These are phyloP conservation scores for Coniochaeta sp. DNA, from an alignment of 2,329 filamentous ascomycete genomes.

Conservation along the genomic window DNA sequence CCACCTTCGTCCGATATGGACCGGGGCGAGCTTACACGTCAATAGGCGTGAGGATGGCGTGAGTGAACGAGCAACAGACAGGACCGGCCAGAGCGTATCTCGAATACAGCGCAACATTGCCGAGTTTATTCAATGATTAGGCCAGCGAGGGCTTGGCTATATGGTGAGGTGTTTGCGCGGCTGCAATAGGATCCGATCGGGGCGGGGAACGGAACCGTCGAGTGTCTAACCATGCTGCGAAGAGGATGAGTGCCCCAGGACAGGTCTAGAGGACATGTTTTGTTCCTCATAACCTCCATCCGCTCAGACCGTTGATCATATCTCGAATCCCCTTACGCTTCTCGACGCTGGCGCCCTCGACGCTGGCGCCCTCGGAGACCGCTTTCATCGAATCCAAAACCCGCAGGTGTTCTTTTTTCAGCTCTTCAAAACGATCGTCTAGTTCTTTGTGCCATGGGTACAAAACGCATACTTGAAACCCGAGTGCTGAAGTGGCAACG, in stretches of 20 bases:
- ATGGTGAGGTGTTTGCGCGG: neutral
- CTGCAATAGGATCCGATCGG: neutral
- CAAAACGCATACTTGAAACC: constrained; percentile 62
- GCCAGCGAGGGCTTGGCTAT: neutral
- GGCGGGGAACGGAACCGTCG: neutral
- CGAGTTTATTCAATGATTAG: neutral
- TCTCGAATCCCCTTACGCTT: neutral
- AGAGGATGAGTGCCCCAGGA: neutral
- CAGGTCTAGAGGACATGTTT: neutral
- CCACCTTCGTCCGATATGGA: neutral
- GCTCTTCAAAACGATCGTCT: constrained; percentile 51
- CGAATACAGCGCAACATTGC: constrained; percentile 64
- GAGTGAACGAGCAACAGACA: constrained; percentile 95
- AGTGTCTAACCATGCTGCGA: neutral
- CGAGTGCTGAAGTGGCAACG: constrained; percentile 57
- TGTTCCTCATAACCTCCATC: neutral
- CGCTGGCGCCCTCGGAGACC: neutral
- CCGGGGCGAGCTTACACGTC: constrained; percentile 64
- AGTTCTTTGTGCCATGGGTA: constrained; percentile 66
- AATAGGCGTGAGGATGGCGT: constrained; percentile 93
- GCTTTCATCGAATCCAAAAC: constrained; percentile 22
- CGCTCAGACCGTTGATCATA: neutral
- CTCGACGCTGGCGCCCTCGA: neutral
- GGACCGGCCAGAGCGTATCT: constrained; percentile 96
- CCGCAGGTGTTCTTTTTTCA: constrained; percentile 50